Base-by-base conservation (phyloP, 208 protist genomes). In the Trypanosoma congolense region DNA sequence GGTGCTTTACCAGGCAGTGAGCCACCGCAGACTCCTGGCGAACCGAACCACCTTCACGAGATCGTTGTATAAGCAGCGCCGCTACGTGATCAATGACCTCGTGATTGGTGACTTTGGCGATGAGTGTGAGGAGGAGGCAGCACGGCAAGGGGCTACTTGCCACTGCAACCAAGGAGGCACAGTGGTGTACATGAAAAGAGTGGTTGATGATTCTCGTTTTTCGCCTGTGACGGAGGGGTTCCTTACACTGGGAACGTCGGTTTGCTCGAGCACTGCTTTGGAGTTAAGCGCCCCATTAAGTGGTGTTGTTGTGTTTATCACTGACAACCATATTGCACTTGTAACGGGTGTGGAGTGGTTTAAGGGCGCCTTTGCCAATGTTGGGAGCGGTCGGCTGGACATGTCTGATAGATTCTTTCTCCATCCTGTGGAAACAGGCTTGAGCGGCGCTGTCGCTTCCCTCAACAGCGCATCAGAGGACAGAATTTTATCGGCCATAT, bases 81-180 rank as follows among this genome's bases (percentile, higher is more conserved):
- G 60, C 5, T 73, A 61, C 26, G 2, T 62, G 3, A 30, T 65
- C 31, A 48, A 62, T 5, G 59, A 67, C 25, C 9, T 67, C 19
- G 43, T 73, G 18, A 29, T 73, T 45, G 59, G 66, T 9, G 47
- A 55, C 38, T 73, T 47, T 48, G 66, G 59, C 25, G 66, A 54
- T 10, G 48, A 56, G 1, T 62, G 51, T 31, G 14, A n/a, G 3
- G 41, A 16, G 36, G 21, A 4, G 0, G 35, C 49, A n/a, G 43
- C 0, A 9, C 8, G 4, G 18, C 16, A 55, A 19, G 54, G 54
- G 1, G 60, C 51, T 36, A 44, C 47, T 1, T 58, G 50, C 28
- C 14, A 43, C 5, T 66, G 60, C 51, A 66, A 66, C 35, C 43
- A 66, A 21, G 60, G 60, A 9, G 60, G 50, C 5, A 25, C 10